These are phyloP conservation scores for Amanita muscaria DNA, from an alignment of 768 basidiomycete genomes.

Conservation along the genomic window DNA sequence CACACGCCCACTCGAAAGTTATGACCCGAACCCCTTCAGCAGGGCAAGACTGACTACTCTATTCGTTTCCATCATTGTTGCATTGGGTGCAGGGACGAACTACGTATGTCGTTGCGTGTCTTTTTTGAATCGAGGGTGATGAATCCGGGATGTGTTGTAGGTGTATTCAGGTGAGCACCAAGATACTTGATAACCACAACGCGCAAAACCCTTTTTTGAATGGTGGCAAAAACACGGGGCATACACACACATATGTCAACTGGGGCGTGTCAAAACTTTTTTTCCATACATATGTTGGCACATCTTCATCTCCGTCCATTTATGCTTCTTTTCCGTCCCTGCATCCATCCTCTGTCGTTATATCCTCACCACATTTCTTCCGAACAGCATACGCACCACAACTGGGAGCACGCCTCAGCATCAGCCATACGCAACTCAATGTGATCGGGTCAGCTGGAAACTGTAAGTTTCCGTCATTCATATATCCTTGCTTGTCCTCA, in stretches of 20 bases:
- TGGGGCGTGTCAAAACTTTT: background rate
- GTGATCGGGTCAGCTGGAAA: conserved; percentile 73
- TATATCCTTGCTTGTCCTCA: no score
- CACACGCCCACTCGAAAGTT: no score
- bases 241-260: no score
- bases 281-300: background rate
- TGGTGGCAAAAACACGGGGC: no score
- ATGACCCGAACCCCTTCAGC: conserved; percentile 20
- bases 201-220: no score
- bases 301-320: background rate
- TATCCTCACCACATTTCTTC: background rate
- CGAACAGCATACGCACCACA: conserved; percentile 75
- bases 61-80: conserved; percentile 45
- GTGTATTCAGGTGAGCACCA: conserved; percentile 32
- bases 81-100: conserved; percentile 61
- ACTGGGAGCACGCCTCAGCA: conserved; percentile 59
- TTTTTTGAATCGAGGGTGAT: background rate
- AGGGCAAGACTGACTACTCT: conserved; percentile 41
- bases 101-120: conserved; percentile 42
- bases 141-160: conserved; percentile 14
- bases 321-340: no score
- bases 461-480: conserved; percentile 30
- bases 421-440: conserved; percentile 77
- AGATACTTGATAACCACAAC: background rate
- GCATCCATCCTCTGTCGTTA: background rate